Evolutionary conservation across 495 filamentous ascomycete genomes (phyloP).

Genomic region (Hypoxylon intermedium): DNA sequence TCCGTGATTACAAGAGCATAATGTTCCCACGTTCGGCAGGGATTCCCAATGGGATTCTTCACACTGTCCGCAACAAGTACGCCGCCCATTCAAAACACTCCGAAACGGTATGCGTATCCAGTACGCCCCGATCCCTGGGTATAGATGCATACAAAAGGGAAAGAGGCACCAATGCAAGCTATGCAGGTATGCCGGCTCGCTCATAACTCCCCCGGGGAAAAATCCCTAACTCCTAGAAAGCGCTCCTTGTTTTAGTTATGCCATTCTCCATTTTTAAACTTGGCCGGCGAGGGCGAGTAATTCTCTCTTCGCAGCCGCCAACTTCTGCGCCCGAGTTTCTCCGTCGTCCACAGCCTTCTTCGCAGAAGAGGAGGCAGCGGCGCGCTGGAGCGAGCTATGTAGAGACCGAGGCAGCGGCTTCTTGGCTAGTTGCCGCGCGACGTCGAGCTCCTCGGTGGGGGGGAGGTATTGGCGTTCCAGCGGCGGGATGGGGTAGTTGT

Average conservation of each 20-base stretch:
- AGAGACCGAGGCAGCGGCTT: slow-evolving; percentile 47
- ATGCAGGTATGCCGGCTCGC: not conserved
- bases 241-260: not conserved
- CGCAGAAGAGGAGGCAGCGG: slow-evolving; percentile 15
- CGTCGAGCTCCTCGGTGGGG: slow-evolving; percentile 43
- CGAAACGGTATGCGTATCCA: slow-evolving; percentile 38
- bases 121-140: slow-evolving; percentile 35
- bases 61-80: slow-evolving; percentile 14
- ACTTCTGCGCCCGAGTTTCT: slow-evolving; percentile 40
- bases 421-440: slow-evolving; percentile 51
- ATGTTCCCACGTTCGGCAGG: slow-evolving; percentile 4
- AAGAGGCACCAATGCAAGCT: not conserved
- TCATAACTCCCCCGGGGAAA: not conserved
- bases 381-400: slow-evolving; percentile 49
- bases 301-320: slow-evolving; percentile 50
- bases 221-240: not conserved
- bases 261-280: slow-evolving; percentile 10
- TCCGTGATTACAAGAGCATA: slow-evolving; percentile 15
- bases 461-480: slow-evolving; percentile 44
- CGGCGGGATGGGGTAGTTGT: slow-evolving; percentile 36
- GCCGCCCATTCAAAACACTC: slow-evolving; percentile 30
- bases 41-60: slow-evolving; percentile 17
- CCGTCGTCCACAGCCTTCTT: slow-evolving; percentile 30
- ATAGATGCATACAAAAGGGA: slow-evolving; percentile 32
- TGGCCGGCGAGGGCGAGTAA: slow-evolving; percentile 41